Evolutionary conservation across 1,284 basidiomycete genomes (phyloP), one percentile per base, ranked within the genome.

Genomic region (Fomitopsis palustris): DNA sequence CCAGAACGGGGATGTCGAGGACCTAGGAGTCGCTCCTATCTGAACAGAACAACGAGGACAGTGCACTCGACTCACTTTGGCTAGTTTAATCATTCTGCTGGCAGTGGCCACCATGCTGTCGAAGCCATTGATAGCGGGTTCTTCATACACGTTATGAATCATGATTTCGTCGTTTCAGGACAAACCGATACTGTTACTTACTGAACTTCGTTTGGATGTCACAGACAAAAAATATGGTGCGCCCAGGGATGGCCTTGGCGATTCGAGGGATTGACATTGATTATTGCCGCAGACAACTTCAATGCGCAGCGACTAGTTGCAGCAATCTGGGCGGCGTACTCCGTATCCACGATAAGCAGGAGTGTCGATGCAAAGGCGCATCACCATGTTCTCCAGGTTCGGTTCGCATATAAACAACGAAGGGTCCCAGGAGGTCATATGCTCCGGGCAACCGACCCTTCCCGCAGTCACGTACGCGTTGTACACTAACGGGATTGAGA

Each of bases 161-260:
- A 16, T 14, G 10, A 23, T n/a, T n/a, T n/a, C n/a, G n/a, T n/a
- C n/a, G n/a, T n/a, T n/a, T n/a, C n/a, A n/a, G n/a, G n/a, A n/a
- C n/a, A n/a, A n/a, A n/a, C n/a, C n/a, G n/a, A n/a, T n/a, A n/a
- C n/a, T n/a, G 27, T 7, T 10, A 29, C 87, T 69, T 62, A 92
- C 92, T 78, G 75, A 94, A 92, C 59, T 82, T 81, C 16, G 82
- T 79, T 74, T 94, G 92, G 1, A 94, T 75, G 72, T 95, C 93
- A 72, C 92, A 94, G 37, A 92, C 75, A 59, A 95, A 81, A 75
- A 95, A 84, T 29, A 88, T 70, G 12, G 89, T 87, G 8, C 73
- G 73, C 0, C 67, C 66, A 9, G 82, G 78, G 19, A 78, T 70
- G 61, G 85, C 75, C 58, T 71, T 78, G 4, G 71, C 68, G 42